A percentile compares a stretch with the other conserved stretches of the same genome.
Evolutionary conservation across 192 early-diverging fungal species (phyloP).

Genomic region (Borealophlyctis nickersoniae): DNA sequence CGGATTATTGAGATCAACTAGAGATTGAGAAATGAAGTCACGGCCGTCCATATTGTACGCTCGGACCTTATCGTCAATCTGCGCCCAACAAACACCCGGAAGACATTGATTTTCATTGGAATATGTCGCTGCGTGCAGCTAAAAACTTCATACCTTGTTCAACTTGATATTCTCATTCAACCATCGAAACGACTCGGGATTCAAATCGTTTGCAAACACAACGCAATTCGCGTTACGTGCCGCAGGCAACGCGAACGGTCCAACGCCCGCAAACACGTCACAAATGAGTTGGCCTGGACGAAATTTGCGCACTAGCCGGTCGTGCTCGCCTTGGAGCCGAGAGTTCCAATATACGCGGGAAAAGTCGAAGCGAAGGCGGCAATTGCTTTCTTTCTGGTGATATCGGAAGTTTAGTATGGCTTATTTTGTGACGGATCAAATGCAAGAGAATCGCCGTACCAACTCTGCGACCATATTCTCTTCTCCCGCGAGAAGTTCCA

Average conservation of each 20-base stretch:
- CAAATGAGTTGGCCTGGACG: conserved; percentile 69
- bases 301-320: conserved; percentile 82
- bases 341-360: conserved; percentile 99
- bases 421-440: too few relatives aligned
- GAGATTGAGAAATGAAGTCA: conserved; percentile 78
- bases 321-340: conserved; percentile 90
- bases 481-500: conserved; percentile 94
- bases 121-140: background rate
- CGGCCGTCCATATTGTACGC: conserved; percentile 90
- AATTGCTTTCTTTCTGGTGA: conserved; percentile 80
- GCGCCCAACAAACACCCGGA: background rate
- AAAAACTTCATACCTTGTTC: conserved; percentile 77
- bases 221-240: conserved; percentile 70
- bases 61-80: conserved; percentile 61
- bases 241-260: conserved; percentile 91
- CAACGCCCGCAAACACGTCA: conserved; percentile 97
- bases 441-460: conserved; percentile 53
- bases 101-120: background rate
- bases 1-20: conserved; percentile 57
- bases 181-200: conserved; percentile 82
- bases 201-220: conserved; percentile 98
- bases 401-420: background rate
- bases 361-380: conserved; percentile 90
- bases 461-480: conserved; percentile 81
- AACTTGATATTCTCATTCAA: conserved; percentile 74